Evolutionary conservation across 495 filamentous ascomycete genomes (phyloP), one percentile per base, ranked within the genome.

Genomic region (Tetracladium marchalianum): DNA sequence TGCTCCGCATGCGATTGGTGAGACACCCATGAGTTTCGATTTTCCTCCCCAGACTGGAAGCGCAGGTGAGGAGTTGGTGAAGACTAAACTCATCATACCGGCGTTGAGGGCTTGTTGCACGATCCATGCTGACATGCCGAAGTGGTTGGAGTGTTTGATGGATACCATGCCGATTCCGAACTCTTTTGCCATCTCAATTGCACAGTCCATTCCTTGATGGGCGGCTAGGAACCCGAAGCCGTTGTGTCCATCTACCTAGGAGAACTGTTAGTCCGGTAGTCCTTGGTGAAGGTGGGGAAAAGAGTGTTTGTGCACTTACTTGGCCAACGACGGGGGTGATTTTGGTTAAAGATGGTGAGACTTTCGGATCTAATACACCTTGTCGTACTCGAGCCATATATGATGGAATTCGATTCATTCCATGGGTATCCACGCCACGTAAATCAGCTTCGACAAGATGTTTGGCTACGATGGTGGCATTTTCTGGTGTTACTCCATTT

Each of bases 41-140:
- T 63, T 68, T 15, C 81, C 82, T 15, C 85, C 85, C 75, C 80
- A 90, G 1, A 75, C 78, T 0, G 85, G 83, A 39, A 90, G 62
- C 24, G 84, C 85, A 0, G 84, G 82, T 15, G 77, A 82, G 10
- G 77, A 81, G 61, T 88, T 90, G 27, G 85, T 90, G 52, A 90
- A 90, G 4, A 87, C 83, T 0, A 90, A 67, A 44, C 69, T 75
- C 75, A 86, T 79, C 80, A 87, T 82, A 11, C 71, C 76, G 5
- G 72, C 76, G 40, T 86, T 78, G 37, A 85, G 52, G 8, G 85
- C 85, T 60, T 85, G 80, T 60, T 82, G 76, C 32, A 86, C 84
- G 7, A 88, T 46, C 82, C 84, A 87, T 0, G 84, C 84, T 0
- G 73, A 75, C 83, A 87, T 88, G 44, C 85, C 85, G 53, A 85